These are phyloP conservation scores for Corylus americana DNA, from an alignment of 306 rosid species.

Conservation along the genomic window DNA sequence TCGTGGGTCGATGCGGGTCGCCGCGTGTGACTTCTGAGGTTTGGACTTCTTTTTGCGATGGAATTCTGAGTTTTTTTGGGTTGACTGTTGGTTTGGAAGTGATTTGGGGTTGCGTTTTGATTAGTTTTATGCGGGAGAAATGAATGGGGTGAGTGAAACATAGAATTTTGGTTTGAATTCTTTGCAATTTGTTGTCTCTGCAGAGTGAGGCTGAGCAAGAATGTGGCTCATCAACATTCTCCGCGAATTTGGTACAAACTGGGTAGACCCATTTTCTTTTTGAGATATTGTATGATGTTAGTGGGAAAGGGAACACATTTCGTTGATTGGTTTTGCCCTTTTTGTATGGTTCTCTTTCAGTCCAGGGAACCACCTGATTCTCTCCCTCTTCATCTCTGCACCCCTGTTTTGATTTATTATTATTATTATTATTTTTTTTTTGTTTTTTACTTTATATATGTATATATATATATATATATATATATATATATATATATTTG, in stretches of 20 bases:
- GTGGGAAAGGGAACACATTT: not conserved
- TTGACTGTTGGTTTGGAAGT: not conserved
- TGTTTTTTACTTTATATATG: no score
- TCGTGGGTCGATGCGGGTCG: constrained; percentile 49
- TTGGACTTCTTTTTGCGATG: not conserved
- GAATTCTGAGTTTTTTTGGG: not conserved
- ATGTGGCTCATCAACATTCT: constrained; percentile 14
- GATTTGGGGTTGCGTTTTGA: not conserved
- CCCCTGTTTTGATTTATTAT: no score
- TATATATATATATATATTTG: no score
- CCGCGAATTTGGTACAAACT: constrained; percentile 46
- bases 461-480: no score
- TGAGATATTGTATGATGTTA: not conserved
- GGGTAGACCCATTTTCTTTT: constrained; percentile 21
- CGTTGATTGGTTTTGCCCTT: constrained; percentile 19
- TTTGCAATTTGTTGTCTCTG: constrained; percentile 22
- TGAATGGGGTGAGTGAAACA: no score
- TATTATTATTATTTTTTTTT: no score
- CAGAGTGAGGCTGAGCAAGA: constrained; percentile 83
- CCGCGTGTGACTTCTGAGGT: constrained; percentile 71
- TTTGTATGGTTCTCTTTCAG: constrained; percentile 39
- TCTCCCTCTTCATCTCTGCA: no score
- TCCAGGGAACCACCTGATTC: not conserved
- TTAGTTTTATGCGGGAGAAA: not conserved
- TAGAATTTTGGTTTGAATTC: not conserved